phyloP scores from a whole-genome alignment of 805 yeast genomes.

The Metschnikowia kofuensis region DNA sequence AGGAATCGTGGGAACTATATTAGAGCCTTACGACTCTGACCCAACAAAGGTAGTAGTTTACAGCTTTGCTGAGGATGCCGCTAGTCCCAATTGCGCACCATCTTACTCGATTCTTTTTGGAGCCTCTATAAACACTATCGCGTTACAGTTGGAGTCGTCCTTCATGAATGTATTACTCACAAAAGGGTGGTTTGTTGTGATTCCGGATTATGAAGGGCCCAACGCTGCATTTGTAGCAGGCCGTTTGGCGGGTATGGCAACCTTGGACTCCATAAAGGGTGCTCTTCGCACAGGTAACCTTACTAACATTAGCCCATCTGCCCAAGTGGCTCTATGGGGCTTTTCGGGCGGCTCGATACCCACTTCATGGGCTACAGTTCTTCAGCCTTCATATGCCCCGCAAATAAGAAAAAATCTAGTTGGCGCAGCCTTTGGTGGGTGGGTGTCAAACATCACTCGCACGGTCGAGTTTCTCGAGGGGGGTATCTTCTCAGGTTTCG shows the following conservation, averaged over 20 bases:
- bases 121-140: constrained; percentile 14
- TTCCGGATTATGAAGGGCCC: constrained; percentile 37
- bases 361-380: constrained; percentile 36
- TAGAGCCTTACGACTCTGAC: constrained; percentile 25
- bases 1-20: constrained; percentile 22
- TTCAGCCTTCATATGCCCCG: constrained; percentile 37
- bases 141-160: constrained; percentile 17
- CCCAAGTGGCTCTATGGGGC: constrained; percentile 31
- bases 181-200: constrained; percentile 33
- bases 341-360: constrained; percentile 41
- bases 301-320: constrained; percentile 20
- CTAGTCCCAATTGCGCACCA: constrained; percentile 20
- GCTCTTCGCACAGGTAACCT: constrained; percentile 17
- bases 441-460: constrained; percentile 33
- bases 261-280: constrained; percentile 32
- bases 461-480: constrained; percentile 26
- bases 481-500: constrained; percentile 28
- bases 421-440: constrained; percentile 38
- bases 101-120: constrained; percentile 20
- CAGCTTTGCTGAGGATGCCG: constrained; percentile 23
- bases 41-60: constrained; percentile 21
- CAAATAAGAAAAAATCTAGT: constrained; percentile 22
- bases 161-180: constrained; percentile 15
- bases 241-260: constrained; percentile 28
- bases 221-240: constrained; percentile 33